These are phyloP conservation scores for Annulohypoxylon bovei DNA, from an alignment of 495 filamentous ascomycete species.

Conservation along the genomic window DNA sequence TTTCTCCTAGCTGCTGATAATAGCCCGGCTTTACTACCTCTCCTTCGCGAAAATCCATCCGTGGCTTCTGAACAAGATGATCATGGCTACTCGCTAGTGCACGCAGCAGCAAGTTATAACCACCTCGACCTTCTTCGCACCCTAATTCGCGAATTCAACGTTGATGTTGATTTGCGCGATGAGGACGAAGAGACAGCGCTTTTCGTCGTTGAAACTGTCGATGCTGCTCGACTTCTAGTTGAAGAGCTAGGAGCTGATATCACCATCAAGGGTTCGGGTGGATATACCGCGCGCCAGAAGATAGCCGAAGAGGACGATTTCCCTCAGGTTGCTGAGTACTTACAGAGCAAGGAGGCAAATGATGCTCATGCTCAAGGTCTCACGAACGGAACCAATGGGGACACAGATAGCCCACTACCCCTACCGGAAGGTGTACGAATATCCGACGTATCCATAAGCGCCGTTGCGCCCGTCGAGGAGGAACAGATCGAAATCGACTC, in stretches of 20 bases:
- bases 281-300: constrained; percentile 74
- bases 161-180: constrained; percentile 81
- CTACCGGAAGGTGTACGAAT: constrained; percentile 68
- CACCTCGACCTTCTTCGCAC: constrained; percentile 80
- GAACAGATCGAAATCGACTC: constrained; percentile 69
- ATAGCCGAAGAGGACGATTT: constrained; percentile 77
- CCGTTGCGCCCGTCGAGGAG: constrained; percentile 69
- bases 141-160: constrained; percentile 79
- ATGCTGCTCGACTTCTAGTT: constrained; percentile 77
- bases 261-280: constrained; percentile 69
- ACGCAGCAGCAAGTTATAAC: constrained; percentile 91
- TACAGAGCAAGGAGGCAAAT: constrained; percentile 62
- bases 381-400: constrained; percentile 44
- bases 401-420: constrained; percentile 52
- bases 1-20: constrained; percentile 84
- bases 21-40: constrained; percentile 68
- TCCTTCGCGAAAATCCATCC: constrained; percentile 72
- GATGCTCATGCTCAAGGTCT: constrained; percentile 30
- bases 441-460: constrained; percentile 68
- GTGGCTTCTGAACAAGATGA: constrained; percentile 77
- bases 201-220: constrained; percentile 82
- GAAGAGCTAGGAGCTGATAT: constrained; percentile 81
- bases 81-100: constrained; percentile 89
- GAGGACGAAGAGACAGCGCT: constrained; percentile 92
- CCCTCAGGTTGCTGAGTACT: constrained; percentile 73